Percentiles rank a stretch among this genome's conserved stretches.
phyloP scores from a whole-genome alignment of 2,329 filamentous ascomycete genomes.

The Fusarium albidum region DNA sequence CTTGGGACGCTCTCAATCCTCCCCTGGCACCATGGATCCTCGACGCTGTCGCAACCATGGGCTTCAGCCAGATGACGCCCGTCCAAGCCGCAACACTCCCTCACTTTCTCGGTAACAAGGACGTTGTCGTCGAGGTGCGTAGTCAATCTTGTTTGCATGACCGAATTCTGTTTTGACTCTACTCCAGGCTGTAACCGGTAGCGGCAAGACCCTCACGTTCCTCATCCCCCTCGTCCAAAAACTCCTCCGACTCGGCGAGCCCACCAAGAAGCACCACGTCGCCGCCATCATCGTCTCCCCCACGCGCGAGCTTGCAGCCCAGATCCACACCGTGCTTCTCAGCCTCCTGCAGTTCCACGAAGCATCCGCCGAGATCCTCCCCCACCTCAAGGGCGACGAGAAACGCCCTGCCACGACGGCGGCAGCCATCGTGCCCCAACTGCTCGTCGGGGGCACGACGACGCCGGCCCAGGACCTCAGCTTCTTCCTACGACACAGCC shows the following conservation, averaged over 20 bases:
- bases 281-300: constrained; percentile 92
- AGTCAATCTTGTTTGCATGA: accelerated
- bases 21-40: constrained; percentile 74
- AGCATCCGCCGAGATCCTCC: constrained; percentile 74
- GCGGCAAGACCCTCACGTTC: constrained; percentile 89
- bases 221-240: constrained; percentile 85
- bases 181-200: constrained; percentile 80
- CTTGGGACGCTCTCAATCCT: constrained; percentile 52
- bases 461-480: constrained; percentile 88
- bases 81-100: constrained; percentile 94
- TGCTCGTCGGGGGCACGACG: constrained; percentile 82
- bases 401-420: constrained; percentile 58
- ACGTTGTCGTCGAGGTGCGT: constrained; percentile 84
- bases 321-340: constrained; percentile 84
- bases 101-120: constrained; percentile 87
- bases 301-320: constrained; percentile 86
- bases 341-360: constrained; percentile 84
- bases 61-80: constrained; percentile 87
- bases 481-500: constrained; percentile 81
- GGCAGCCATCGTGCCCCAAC: constrained; percentile 78
- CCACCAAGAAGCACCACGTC: constrained; percentile 88
- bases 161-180: background rate
- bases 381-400: constrained; percentile 61
- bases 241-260: constrained; percentile 79
- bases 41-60: constrained; percentile 84